Base-by-base conservation (phyloP, 495 filamentous ascomycete genomes). In the Penicillium canescens region DNA sequence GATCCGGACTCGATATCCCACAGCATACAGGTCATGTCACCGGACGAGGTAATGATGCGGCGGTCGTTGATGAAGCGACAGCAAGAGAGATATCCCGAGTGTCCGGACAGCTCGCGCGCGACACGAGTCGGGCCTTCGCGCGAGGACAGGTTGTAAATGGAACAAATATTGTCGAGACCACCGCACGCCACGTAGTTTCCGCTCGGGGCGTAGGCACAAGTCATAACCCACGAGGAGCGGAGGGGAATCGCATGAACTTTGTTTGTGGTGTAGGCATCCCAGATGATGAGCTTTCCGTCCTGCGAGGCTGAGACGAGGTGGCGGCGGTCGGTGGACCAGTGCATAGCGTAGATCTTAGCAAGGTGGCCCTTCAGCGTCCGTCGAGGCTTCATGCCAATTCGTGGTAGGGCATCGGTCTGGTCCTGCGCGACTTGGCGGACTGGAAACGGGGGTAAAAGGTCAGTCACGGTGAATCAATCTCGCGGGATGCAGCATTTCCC, bases 11-110 rank as follows among this genome's bases (percentile, higher is more conserved):
- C 94, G 45, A 98, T 90, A 80, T 98, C 94, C 94, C 94, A 98
- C 62, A 98, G 87, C 89, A 98, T 97, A 78, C 94, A 98, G 43
- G 94, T 98, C 95, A 98, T 98, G 66, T 98, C 94, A 45, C 94
- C 94, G 12, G 94, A 98, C 12, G 94, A 98, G 52, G 94, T 98
- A 48, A 98, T 85, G 63, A 98, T 98, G 60, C 90, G 89, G 61
- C 93, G 88, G 78, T 98, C 94, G 70, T 96, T 98, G 81, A 98
- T 96, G 72, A 98, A 98, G 40, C 94, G 88, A 63, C 94, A 98
- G 89, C 94, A 98, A 28, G 91, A 96, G 36, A 98, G 85, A 63
- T 98, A 98, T 34, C 94, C 94, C 18, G 93, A 95, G 71, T 98
- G 94, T 31, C 94, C 95, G 23, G 95, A 98, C 26, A 98, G 82